These are phyloP conservation scores for Vinca minor DNA, from an alignment of 257 asterid genomes.

Conservation along the genomic window DNA sequence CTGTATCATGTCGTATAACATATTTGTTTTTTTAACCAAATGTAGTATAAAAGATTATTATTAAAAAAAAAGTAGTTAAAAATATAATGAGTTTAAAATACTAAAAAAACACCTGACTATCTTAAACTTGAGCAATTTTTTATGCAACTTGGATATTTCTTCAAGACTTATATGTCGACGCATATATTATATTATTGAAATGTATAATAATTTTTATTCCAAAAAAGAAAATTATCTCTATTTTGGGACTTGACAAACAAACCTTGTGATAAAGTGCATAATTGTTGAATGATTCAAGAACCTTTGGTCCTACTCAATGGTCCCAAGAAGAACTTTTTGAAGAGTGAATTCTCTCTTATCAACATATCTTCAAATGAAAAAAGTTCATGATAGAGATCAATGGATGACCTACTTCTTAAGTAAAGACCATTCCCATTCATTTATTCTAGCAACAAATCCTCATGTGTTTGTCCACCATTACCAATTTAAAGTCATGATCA, in stretches of 20 bases:
- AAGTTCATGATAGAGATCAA: not conserved
- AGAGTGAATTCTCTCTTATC: constrained; percentile 24
- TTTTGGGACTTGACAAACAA: not conserved
- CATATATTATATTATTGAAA: too few relatives aligned
- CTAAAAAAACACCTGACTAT: too few relatives aligned
- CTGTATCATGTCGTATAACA: too few relatives aligned
- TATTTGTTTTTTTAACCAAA: too few relatives aligned
- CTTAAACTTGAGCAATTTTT: too few relatives aligned
- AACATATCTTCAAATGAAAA: constrained; percentile 9
- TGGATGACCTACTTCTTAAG: constrained; percentile 46
- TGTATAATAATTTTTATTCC: too few relatives aligned
- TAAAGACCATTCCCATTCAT: constrained; percentile 34
- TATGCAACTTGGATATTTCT: too few relatives aligned
- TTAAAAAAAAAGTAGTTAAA: too few relatives aligned
- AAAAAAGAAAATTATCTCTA: too few relatives aligned
- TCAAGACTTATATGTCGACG: too few relatives aligned
- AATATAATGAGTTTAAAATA: too few relatives aligned
- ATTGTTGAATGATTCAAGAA: constrained; percentile 9
- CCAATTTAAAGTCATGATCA: constrained; percentile 11
- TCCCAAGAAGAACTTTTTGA: constrained; percentile 27
- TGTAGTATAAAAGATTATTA: too few relatives aligned
- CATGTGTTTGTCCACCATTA: constrained; percentile 49
- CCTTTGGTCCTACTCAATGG: constrained; percentile 18
- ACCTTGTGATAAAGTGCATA: not conserved
- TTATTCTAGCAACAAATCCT: constrained; percentile 34